Percentiles rank a stretch among this genome's conserved stretches.
These are phyloP conservation scores for Bryoglossum gracile DNA, from an alignment of 495 filamentous ascomycete species.

Conservation along the genomic window DNA sequence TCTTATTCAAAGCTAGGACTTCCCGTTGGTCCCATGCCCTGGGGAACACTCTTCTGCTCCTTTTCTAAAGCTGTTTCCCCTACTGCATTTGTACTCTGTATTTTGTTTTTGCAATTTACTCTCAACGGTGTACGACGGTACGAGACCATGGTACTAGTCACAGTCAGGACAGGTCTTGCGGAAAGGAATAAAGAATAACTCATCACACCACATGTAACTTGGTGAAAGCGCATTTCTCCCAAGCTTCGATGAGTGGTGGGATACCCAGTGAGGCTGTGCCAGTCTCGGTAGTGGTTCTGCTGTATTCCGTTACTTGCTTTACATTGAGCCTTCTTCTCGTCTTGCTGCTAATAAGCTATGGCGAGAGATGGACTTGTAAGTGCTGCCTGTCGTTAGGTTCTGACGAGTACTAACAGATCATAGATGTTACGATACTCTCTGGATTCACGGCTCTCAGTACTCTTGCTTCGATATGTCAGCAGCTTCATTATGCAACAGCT, in stretches of 20 bases:
- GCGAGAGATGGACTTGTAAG: conserved; percentile 42
- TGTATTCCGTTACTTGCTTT: conserved; percentile 38
- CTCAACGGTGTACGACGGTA: conserved; percentile 4
- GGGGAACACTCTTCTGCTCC: conserved; percentile 1
- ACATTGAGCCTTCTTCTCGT: conserved; percentile 29
- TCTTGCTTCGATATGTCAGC: conserved; percentile 37
- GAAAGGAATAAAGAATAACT: neutral
- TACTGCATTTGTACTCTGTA: no score
- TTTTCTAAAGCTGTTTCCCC: no score
- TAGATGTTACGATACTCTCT: conserved; percentile 39
- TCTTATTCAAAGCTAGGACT: conserved; percentile 2
- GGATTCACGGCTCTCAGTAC: conserved; percentile 33
- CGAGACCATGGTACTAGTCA: no score
- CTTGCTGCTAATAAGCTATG: conserved; percentile 36
- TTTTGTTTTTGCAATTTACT: no score
- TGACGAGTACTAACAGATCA: conserved; percentile 10
- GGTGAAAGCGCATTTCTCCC: neutral
- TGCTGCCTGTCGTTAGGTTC: neutral
- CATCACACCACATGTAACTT: no score
- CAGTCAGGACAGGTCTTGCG: neutral
- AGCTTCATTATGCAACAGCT: conserved; percentile 35
- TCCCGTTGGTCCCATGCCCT: conserved; percentile 1
- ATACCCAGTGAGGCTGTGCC: conserved; percentile 35
- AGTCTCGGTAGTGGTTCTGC: conserved; percentile 31
- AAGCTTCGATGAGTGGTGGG: conserved; percentile 31